These are phyloP conservation scores for Boletellus ananiceps DNA, from an alignment of 768 basidiomycete genomes.

Conservation along the genomic window DNA sequence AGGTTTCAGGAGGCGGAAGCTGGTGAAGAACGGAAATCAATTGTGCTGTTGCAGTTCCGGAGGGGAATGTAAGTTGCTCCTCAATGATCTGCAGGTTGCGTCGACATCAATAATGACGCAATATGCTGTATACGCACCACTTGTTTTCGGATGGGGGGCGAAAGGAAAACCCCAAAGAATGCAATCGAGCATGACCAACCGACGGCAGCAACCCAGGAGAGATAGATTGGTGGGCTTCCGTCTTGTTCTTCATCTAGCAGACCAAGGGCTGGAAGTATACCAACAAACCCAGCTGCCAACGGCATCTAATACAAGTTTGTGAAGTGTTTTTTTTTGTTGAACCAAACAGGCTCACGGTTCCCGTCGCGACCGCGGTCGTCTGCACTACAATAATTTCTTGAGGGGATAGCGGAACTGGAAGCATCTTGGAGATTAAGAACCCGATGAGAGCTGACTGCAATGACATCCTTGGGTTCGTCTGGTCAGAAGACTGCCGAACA, in stretches of 20 bases:
- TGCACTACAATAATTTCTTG: constrained; percentile 94
- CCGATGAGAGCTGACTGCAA: constrained; percentile 92
- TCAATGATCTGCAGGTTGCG: constrained; percentile 66
- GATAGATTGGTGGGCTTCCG: constrained; percentile 66
- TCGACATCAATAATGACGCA: constrained; percentile 5
- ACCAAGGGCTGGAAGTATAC: constrained; percentile 86
- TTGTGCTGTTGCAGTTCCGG: constrained; percentile 94
- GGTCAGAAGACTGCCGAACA: neutral
- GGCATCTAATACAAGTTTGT: constrained; percentile 52
- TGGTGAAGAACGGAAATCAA: constrained; percentile 87
- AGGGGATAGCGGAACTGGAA: constrained; percentile 72
- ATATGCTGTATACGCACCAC: constrained; percentile 52
- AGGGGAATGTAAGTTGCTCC: constrained; percentile 91
- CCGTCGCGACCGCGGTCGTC: constrained; percentile 94
- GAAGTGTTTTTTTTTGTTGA: neutral
- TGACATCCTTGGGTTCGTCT: constrained; percentile 72
- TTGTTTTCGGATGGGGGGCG: constrained; percentile 91
- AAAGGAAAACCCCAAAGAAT: constrained; percentile 98
- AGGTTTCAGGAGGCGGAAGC: constrained; percentile 60
- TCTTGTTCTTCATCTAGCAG: constrained; percentile 72
- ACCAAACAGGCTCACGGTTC: constrained; percentile 39
- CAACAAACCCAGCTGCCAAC: constrained; percentile 83
- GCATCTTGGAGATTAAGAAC: constrained; percentile 73
- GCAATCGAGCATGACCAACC: constrained; percentile 89
- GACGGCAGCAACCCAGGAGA: constrained; percentile 70